These are phyloP conservation scores for Metschnikowia shivogae DNA, from an alignment of 805 yeast species.

Conservation along the genomic window DNA sequence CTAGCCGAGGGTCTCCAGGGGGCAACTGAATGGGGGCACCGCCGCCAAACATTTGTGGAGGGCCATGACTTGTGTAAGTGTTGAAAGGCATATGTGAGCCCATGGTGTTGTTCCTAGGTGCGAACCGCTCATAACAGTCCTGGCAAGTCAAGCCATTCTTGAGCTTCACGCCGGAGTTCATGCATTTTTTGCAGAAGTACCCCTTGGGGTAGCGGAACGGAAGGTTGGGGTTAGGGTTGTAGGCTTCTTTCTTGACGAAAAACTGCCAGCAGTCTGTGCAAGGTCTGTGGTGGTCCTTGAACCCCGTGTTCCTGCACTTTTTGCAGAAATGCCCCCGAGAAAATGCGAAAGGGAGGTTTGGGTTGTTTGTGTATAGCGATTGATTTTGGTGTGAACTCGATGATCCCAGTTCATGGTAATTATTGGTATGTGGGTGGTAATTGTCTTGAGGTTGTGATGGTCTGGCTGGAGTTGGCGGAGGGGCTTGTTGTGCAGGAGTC, in stretches of 20 bases:
- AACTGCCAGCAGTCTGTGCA: conserved; percentile 31
- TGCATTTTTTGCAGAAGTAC: conserved; percentile 63
- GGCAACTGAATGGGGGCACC: conserved; percentile 40
- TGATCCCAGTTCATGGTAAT: not conserved
- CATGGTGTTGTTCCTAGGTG: conserved; percentile 33
- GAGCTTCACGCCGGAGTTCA: conserved; percentile 64
- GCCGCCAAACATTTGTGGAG: conserved; percentile 5
- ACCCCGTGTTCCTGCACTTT: conserved; percentile 36
- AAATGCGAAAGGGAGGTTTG: conserved; percentile 25
- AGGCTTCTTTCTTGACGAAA: conserved; percentile 26
- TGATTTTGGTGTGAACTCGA: not conserved
- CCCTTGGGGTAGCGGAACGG: conserved; percentile 68
- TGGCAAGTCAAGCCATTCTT: conserved; percentile 65
- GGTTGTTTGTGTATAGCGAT: conserved; percentile 18
- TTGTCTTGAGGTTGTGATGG: conserved; percentile 3
- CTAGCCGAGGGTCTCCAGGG: conserved; percentile 76
- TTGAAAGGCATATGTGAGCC: conserved; percentile 1
- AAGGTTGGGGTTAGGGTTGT: conserved; percentile 45
- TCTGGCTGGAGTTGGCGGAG: conserved; percentile 9
- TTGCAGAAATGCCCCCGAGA: conserved; percentile 30
- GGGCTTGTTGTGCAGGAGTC: conserved; percentile 2
- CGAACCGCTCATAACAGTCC: conserved; percentile 65
- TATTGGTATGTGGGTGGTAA: conserved; percentile 1
- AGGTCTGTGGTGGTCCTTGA: conserved; percentile 20
- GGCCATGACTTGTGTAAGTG: conserved; percentile 1